phyloP scores from a whole-genome alignment of 345 rosid genomes.

The Camelina neglecta region DNA sequence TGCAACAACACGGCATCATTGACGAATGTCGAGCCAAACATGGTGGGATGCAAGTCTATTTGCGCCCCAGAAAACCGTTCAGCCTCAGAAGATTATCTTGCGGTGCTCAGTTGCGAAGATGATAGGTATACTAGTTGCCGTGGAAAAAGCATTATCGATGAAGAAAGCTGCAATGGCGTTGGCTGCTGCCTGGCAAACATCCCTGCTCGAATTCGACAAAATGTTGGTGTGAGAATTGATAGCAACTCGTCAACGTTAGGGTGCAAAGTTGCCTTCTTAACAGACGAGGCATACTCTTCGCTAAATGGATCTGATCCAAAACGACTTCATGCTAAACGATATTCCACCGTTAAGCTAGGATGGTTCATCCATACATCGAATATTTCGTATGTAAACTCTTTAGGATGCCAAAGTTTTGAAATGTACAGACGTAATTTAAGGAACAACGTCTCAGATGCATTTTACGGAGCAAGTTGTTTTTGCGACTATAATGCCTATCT shows the following conservation, averaged over 20 bases:
- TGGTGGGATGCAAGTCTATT: conserved; percentile 9
- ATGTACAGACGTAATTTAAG: not conserved
- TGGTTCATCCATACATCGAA: conserved; percentile 26
- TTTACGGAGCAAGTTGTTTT: not conserved
- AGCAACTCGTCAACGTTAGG: not conserved
- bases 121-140: too few species aligned
- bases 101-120: not conserved
- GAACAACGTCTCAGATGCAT: not conserved
- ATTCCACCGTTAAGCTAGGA: not conserved
- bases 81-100: not conserved
- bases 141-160: too few species aligned
- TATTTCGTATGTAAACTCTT: not conserved
- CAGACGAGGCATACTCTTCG: not conserved
- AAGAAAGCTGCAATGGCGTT: conserved; percentile 33
- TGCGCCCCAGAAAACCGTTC: not conserved
- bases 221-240: not conserved
- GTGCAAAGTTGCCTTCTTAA: not conserved
- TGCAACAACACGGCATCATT: conserved; percentile 6
- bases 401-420: not conserved
- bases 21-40: not conserved
- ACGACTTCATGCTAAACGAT: not conserved
- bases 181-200: conserved; percentile 44
- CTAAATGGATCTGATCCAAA: not conserved
- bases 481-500: not conserved
- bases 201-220: not conserved